Base-by-base conservation (phyloP, 1,284 basidiomycete genomes). In the Cronartium ribicola region DNA sequence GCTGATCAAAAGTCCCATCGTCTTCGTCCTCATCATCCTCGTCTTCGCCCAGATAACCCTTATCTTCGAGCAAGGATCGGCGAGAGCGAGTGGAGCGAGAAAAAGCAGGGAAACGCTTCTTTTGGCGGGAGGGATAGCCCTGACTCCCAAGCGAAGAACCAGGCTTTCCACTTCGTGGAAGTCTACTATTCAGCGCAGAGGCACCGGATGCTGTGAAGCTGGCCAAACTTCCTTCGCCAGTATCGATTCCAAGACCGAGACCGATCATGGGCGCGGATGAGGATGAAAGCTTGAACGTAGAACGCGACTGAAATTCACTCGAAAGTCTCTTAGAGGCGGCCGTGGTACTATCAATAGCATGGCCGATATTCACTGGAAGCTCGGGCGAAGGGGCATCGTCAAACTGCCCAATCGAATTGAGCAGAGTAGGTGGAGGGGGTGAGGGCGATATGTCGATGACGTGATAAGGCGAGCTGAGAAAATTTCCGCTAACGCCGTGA, bases 401-500 rank as follows among this genome's bases (percentile, higher is more conserved):
- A 57, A 72, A 72, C 59, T 62, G 63, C 14, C 69, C 69, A 36
- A 36, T 43, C 8, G 64, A 17, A 41, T 36, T 66, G 11, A 20
- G 46, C 13, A 64, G 61, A n/a, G 41, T 48, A 55, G 59, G 60
- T 36, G 68, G 68, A 0, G 69, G 69, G n/a, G 69, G 69, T 13
- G 69, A 72, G 14, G 69, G 69, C 13, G 69, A 72, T 36, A 72
- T 72, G 62, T 72, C 69, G 41, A 72, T 72, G 63, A 72, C 51
- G 14, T 72, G 69, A 57, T 57, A 57, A 7, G 51, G 51, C 22
- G 69, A 72, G 11, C 60, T 57, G 62, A 65, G 48, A 57, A 51
- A 22, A 17, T 48, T 40, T 5, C 62, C 62, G 39, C 46, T 46
- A 59, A 65, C 69, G n/a, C 20, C 5, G 40, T 51, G 69, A 55